Evolutionary conservation across 2,329 filamentous ascomycete species (phyloP).

Genomic region (Sporothrix luriei): DNA sequence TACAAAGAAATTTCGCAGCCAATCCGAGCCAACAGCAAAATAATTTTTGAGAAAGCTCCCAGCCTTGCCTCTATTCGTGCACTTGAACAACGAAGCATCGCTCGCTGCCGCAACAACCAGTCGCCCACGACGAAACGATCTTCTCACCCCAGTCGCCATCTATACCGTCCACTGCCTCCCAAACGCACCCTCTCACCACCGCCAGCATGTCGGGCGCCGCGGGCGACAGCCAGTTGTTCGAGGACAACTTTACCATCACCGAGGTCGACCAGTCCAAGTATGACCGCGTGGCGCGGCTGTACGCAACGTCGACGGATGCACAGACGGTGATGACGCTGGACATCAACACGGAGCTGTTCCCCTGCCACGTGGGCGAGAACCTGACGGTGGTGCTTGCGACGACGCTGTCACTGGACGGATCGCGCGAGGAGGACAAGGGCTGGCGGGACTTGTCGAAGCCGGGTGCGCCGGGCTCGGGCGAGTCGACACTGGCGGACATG

Average conservation of each 20-base stretch:
- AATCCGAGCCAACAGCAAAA: slow-evolving; percentile 24
- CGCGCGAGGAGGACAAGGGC: slow-evolving; percentile 69
- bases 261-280: slow-evolving; percentile 83
- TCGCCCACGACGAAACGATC: background rate
- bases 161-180: background rate
- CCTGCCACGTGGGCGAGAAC: slow-evolving; percentile 70
- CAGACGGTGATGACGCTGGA: slow-evolving; percentile 81
- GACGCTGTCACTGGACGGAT: slow-evolving; percentile 83
- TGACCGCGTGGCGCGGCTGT: slow-evolving; percentile 88
- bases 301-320: slow-evolving; percentile 72
- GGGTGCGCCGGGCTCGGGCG: slow-evolving; percentile 45
- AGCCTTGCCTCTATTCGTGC: background rate
- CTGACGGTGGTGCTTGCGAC: slow-evolving; percentile 81
- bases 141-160: background rate
- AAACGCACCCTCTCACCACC: slow-evolving; percentile 14
- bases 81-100: background rate
- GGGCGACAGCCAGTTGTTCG: slow-evolving; percentile 89
- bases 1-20: slow-evolving; percentile 25
- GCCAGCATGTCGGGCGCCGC: slow-evolving; percentile 58
- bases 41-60: slow-evolving; percentile 28
- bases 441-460: slow-evolving; percentile 74
- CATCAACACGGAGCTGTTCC: slow-evolving; percentile 92
- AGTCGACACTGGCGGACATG: slow-evolving; percentile 70
- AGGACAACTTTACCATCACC: slow-evolving; percentile 85
- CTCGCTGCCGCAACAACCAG: background rate